A percentile compares a stretch with the other conserved stretches of the same genome.
phyloP scores from a whole-genome alignment of 805 yeast species.

The Lachancea waltii region DNA sequence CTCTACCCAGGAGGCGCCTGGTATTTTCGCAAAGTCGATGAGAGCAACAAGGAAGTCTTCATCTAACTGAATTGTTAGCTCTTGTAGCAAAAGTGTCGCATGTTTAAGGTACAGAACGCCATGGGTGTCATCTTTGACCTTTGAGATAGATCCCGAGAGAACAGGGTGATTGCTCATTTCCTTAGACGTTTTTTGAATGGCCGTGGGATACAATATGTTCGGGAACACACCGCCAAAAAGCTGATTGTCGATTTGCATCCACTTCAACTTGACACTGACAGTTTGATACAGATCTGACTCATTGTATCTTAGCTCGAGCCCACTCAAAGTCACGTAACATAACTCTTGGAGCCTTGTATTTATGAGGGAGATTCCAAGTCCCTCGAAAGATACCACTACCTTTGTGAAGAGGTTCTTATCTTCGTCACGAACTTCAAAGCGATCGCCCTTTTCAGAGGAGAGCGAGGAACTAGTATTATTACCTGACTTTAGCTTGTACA shows the following conservation, averaged over 20 bases:
- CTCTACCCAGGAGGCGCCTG: constrained; percentile 73
- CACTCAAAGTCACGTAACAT: constrained; percentile 75
- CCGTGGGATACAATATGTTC: constrained; percentile 82
- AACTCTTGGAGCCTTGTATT: constrained; percentile 68
- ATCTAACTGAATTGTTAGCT: constrained; percentile 85
- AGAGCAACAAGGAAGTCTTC: constrained; percentile 85
- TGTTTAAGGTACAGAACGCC: constrained; percentile 88
- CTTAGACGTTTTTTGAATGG: constrained; percentile 72
- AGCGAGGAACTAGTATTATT: constrained; percentile 27
- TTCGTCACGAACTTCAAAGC: constrained; percentile 44
- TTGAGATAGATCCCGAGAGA: constrained; percentile 75
- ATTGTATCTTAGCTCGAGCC: constrained; percentile 72
- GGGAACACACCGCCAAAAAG: constrained; percentile 84
- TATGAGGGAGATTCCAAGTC: constrained; percentile 81
- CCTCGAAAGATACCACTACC: constrained; percentile 63
- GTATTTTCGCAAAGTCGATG: constrained; percentile 70
- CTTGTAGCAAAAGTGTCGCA: constrained; percentile 85
- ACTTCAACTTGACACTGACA: constrained; percentile 71
- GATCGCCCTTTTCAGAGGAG: constrained; percentile 35
- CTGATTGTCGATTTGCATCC: constrained; percentile 94
- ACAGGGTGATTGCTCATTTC: constrained; percentile 90
- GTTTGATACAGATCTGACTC: constrained; percentile 83
- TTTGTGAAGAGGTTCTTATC: constrained; percentile 33
- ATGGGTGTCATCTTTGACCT: constrained; percentile 80
- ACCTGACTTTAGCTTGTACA: constrained; percentile 48